Base-by-base conservation (phyloP, 2,329 filamentous ascomycete genomes). In the Xylaria sp. region DNA sequence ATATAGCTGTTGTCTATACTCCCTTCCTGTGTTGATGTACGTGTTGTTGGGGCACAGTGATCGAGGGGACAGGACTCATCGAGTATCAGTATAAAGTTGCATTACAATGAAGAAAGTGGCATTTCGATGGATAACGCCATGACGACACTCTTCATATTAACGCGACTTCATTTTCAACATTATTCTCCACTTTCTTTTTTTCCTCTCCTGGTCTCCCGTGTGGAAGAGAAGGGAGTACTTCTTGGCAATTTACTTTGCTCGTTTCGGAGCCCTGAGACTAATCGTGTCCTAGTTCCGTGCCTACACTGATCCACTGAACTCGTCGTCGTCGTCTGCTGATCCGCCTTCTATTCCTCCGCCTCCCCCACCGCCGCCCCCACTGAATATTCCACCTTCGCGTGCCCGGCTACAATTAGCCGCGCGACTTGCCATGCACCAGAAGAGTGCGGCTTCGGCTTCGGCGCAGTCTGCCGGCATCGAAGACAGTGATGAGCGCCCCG, bases 351-450 rank as follows among this genome's bases (percentile, higher is more conserved):
- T 87, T 50, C 84, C 79, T 2, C 84, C 86, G 6, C 86, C 86
- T 2, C 84, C 83, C 2, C 84, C 87, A 0, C 89, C 90, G n/a
- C 91, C 88, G 21, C 89, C 91, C 33, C 92, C 93, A 12, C 82
- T 97, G 72, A 95, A 94, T 75, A 88, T 94, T 37, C 89, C 91
- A 0, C 94, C 94, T 2, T 96, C 92, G 7, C 88, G 94, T 55
- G 94, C 94, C 7, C 88, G 94, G 53, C 84, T 92, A 58, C 92
- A 96, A 76, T 85, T 98, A n/a, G 94, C 93, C n/a, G 91, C 92
- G 12, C 88, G 94, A 12, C 83, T 98, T 72, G 87, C 92, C 2
- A 86, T 90, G 77, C 90, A 92, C 68, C 87, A 88, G 69, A 89
- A 92, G 75, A 86, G 87, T 67, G 78, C 82, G 5, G 77, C 80